A percentile compares a stretch with the other conserved stretches of the same genome.
Evolutionary conservation across 345 rosid genomes (phyloP).

Genomic region (Populus davidiana): DNA sequence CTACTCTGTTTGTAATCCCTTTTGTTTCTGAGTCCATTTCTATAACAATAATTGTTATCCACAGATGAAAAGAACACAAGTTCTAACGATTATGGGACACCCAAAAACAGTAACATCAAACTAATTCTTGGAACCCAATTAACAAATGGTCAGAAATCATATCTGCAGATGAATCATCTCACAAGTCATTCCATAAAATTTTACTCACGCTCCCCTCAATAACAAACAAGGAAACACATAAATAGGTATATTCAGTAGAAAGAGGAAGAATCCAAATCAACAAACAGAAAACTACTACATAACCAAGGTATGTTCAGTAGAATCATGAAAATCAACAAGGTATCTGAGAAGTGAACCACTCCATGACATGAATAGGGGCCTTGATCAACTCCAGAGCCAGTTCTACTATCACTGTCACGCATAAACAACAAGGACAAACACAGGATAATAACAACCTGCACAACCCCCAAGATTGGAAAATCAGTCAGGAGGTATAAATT

Average conservation of each 20-base stretch:
- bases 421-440: slow-evolving; percentile 31
- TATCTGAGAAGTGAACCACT: slow-evolving; percentile 34
- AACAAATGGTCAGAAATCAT: neutral
- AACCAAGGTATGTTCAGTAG: neutral
- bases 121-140: neutral
- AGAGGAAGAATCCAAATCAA: neutral
- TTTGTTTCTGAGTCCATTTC: neutral
- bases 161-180: neutral
- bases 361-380: slow-evolving; percentile 34
- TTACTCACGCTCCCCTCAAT: too few species aligned
- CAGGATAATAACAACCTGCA: slow-evolving; percentile 31
- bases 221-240: neutral
- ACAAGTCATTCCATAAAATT: neutral
- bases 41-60: neutral
- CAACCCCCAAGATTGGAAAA: neutral
- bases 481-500: neutral
- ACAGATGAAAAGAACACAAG: neutral
- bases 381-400: slow-evolving; percentile 32
- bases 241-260: neutral
- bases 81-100: neutral
- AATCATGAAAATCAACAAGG: slow-evolving; percentile 19
- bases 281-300: neutral
- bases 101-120: neutral
- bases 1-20: neutral
- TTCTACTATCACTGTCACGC: slow-evolving; percentile 30